Evolutionary conservation across 768 basidiomycete species (phyloP), one percentile per base, ranked within the genome.

Genomic region (Neoboletus magnificus): DNA sequence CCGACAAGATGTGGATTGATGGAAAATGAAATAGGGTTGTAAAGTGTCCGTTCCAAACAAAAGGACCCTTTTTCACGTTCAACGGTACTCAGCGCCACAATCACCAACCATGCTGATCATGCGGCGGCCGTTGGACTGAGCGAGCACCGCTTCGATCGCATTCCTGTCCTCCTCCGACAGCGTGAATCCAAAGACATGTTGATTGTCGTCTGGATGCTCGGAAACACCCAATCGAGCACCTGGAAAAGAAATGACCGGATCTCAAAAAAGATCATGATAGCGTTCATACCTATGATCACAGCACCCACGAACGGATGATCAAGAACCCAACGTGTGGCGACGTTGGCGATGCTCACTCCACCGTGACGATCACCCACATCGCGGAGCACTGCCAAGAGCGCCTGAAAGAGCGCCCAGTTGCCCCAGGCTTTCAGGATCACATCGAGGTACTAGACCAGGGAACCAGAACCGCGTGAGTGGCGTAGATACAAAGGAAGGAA

Each of bases 371-470:
- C 80, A 4, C 83, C 90, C 52, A 92, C 79, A n/a, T 60, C 63
- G 22, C 83, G 80, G 32, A 93, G 76, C 39, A 80, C 78, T 22
- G 65, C 52, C 40, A 93, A 73, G 0, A 93, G 78, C 0, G 72
- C 63, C 64, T 91, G 91, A 70, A 93, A 91, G 27, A 91, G 79
- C 9, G 74, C 61, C 90, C 90, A 93, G 46, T 70, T 77, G 3
- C 90, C 91, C 90, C 91, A 93, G 1, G 81, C 87, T 59, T 81
- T 83, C 46, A 87, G 64, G 58, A 93, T 92, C 77, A 90, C 83
- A 62, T 93, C 90, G 45, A 91, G 82, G 68, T 92, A 93, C 91
- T 92, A 56, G n/a, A 33, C 1, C 40, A 48, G 23, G 48, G 58
- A 29, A 53, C 22, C 50, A n/a, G 37, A 41, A 16, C 30, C n/a